Percentiles rank a stretch among this genome's conserved stretches.
Evolutionary conservation across 73 alveolate genomes (phyloP).

Genomic region (Paraurostyla sp.): DNA sequence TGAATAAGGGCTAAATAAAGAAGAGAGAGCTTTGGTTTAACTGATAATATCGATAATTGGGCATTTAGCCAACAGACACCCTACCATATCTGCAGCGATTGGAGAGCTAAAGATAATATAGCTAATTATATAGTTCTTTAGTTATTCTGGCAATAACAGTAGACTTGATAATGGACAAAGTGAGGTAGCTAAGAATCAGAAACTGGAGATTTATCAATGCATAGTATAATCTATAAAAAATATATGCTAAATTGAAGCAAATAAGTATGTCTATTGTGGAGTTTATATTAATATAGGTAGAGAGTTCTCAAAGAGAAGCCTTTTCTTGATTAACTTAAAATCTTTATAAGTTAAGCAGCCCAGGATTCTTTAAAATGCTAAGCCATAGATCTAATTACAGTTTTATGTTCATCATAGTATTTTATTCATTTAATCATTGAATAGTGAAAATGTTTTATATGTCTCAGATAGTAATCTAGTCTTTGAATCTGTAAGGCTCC

Average conservation of each 20-base stretch:
- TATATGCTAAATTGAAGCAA: conserved; percentile 15
- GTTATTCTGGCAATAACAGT: neutral
- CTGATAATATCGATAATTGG: neutral
- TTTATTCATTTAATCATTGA: neutral
- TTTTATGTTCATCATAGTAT: conserved; percentile 26
- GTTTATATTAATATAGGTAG: neutral
- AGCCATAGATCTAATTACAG: neutral
- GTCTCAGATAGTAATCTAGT: neutral
- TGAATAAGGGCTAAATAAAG: neutral
- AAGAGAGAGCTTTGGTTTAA: neutral
- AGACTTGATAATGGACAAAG: too few species aligned
- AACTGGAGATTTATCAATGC: neutral
- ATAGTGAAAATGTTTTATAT: conserved; percentile 29
- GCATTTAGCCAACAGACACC: conserved; percentile 2
- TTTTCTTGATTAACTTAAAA: neutral
- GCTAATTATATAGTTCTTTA: neutral
- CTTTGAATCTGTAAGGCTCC: neutral
- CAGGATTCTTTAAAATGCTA: conserved; percentile 6
- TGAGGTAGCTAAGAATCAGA: too few species aligned
- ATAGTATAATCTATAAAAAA: neutral
- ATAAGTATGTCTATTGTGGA: neutral
- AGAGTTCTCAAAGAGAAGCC: conserved; percentile 13
- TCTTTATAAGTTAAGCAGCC: neutral
- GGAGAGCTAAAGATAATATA: neutral
- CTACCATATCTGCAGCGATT: neutral